These are phyloP conservation scores for Amphibolis antarctica DNA, from an alignment of 106 monocot species.

Conservation along the genomic window DNA sequence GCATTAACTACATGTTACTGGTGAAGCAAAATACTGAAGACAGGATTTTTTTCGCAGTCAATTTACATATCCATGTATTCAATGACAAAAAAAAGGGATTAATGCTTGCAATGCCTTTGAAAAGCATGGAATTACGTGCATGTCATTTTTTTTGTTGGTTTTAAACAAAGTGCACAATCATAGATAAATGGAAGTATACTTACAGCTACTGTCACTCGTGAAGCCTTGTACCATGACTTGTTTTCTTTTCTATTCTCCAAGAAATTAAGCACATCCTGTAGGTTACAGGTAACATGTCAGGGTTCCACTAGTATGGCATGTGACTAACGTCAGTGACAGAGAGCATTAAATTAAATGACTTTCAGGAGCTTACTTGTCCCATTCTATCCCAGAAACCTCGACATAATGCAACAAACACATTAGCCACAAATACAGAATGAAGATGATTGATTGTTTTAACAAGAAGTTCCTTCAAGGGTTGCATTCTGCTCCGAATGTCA, in stretches of 20 bases:
- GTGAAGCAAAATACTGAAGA: background rate
- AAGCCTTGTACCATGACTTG: slow-evolving; percentile 71
- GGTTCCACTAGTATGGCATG: background rate
- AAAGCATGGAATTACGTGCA: no score
- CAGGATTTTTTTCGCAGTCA: no score
- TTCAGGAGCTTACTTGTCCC: slow-evolving; percentile 54
- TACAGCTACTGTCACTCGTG: slow-evolving; percentile 72
- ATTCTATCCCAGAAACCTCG: slow-evolving; percentile 92
- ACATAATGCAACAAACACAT: slow-evolving; percentile 76
- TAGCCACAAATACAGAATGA: slow-evolving; percentile 49
- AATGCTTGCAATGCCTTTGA: no score
- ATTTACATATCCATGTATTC: background rate
- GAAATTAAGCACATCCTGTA: slow-evolving; percentile 85
- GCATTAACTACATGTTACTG: slow-evolving; percentile 2
- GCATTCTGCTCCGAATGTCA: slow-evolving; percentile 77
- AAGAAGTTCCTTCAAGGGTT: slow-evolving; percentile 77
- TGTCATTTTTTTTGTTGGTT: no score
- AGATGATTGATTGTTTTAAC: slow-evolving; percentile 59
- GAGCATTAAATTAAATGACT: background rate
- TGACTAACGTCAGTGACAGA: background rate
- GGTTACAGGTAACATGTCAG: background rate
- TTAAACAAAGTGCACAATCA: no score
- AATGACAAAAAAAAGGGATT: background rate
- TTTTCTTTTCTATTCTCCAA: slow-evolving; percentile 92
- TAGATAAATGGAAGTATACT: slow-evolving; percentile 15